Conservation (phyloP, 2,329 filamentous ascomycete species). For the Paracoccidioides brasiliensis region DNA sequence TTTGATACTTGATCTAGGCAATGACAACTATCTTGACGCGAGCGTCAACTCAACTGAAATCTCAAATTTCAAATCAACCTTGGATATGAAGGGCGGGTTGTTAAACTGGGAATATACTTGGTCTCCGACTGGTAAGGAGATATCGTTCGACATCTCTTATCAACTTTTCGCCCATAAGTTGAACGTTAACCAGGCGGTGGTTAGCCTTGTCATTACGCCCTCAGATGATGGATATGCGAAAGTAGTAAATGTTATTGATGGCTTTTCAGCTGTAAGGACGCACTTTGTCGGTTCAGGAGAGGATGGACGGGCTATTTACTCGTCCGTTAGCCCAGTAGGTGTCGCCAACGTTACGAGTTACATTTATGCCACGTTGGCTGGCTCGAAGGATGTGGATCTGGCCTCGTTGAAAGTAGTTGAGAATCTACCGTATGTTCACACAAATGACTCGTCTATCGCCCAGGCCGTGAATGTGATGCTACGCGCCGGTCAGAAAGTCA, state of each 20-base stretch:
- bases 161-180: slow-evolving; percentile 54
- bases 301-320: slow-evolving; percentile 47
- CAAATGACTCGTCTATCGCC: slow-evolving; percentile 51
- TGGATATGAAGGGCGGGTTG: slow-evolving; percentile 51
- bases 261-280: slow-evolving; percentile 53
- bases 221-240: slow-evolving; percentile 41
- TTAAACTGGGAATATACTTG: slow-evolving; percentile 54
- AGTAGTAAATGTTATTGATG: slow-evolving; percentile 55
- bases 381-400: slow-evolving; percentile 28
- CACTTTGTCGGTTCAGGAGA: slow-evolving; percentile 44
- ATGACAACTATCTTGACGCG: slow-evolving; percentile 45
- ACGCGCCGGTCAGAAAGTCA: slow-evolving; percentile 39
- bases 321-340: slow-evolving; percentile 50
- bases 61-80: slow-evolving; percentile 45
- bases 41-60: slow-evolving; percentile 47
- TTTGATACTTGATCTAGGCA: slow-evolving; percentile 43
- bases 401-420: slow-evolving; percentile 33
- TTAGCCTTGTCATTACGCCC: slow-evolving; percentile 47
- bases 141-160: slow-evolving; percentile 48
- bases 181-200: slow-evolving; percentile 46
- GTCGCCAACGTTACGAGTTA: slow-evolving; percentile 51
- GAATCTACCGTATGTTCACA: slow-evolving; percentile 37
- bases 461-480: slow-evolving; percentile 45
- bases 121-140: slow-evolving; percentile 39
- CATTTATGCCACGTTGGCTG: slow-evolving; percentile 35